Conservation (phyloP, 257 asterid species). For the Solanum medicagineum region DNA sequence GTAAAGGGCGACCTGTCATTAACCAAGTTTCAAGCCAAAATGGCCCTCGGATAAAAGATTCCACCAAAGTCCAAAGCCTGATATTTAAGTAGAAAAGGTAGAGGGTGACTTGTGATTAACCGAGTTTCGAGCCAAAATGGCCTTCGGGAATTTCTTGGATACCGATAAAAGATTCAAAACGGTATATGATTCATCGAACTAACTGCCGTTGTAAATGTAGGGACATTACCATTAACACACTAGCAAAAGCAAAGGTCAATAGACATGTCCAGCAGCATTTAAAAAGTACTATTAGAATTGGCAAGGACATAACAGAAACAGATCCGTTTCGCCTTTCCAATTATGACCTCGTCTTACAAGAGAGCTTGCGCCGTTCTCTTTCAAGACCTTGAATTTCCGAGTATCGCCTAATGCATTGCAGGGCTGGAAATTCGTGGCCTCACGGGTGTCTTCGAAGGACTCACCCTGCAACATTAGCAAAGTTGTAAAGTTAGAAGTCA, state of each 20-base stretch:
- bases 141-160: neutral
- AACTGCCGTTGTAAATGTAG: neutral
- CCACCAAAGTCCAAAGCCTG: neutral
- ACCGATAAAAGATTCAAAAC: neutral
- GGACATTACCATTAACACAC: neutral
- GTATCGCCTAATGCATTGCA: conserved; percentile 19
- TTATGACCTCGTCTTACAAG: conserved; percentile 7
- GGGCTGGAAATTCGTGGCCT: conserved; percentile 58
- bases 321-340: neutral
- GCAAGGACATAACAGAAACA: neutral
- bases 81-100: neutral
- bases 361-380: conserved; percentile 15
- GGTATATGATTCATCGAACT: neutral
- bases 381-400: neutral
- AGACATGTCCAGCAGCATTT: neutral
- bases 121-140: neutral
- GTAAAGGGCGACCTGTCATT: no score
- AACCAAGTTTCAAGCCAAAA: no score
- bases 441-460: conserved; percentile 99
- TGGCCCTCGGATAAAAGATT: no score
- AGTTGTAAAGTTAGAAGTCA: neutral
- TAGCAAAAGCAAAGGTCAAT: neutral
- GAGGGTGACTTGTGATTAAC: neutral
- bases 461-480: conserved; percentile 45
- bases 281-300: neutral